These are phyloP conservation scores for Phalaenopsis aphrodite DNA, from an alignment of 106 monocot genomes.

Conservation along the genomic window DNA sequence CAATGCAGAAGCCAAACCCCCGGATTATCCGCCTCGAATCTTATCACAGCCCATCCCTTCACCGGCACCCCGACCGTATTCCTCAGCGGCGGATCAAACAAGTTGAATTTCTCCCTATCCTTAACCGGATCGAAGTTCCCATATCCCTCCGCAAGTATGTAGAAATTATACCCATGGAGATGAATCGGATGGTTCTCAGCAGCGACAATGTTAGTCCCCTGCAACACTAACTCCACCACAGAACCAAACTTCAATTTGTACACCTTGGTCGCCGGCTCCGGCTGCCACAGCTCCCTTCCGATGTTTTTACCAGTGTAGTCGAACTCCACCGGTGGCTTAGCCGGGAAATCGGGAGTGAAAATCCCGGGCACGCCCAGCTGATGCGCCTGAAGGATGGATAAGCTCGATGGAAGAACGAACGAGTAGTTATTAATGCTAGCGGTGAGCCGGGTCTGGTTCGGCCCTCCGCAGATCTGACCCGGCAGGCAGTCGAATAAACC, in stretches of 20 bases:
- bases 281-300: constrained; percentile 34
- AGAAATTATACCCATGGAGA: constrained; percentile 64
- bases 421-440: constrained; percentile 56
- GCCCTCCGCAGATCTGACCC: constrained; percentile 26
- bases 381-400: constrained; percentile 51
- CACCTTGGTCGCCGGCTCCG: constrained; percentile 33
- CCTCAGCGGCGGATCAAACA: constrained; percentile 50
- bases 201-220: constrained; percentile 43
- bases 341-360: constrained; percentile 50
- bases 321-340: constrained; percentile 39
- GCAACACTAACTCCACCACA: constrained; percentile 46
- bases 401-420: constrained; percentile 28
- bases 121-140: constrained; percentile 51
- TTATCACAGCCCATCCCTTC: constrained; percentile 57
- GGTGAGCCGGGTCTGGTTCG: constrained; percentile 30
- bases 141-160: constrained; percentile 45
- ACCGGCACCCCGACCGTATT: constrained; percentile 52
- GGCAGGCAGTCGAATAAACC: constrained; percentile 36
- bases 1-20: constrained; percentile 66
- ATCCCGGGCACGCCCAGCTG: constrained; percentile 22
- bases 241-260: constrained; percentile 40
- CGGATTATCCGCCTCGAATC: constrained; percentile 61
- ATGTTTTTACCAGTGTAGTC: constrained; percentile 45
- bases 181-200: constrained; percentile 66
- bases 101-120: constrained; percentile 40